Evolutionary conservation across 2,329 filamentous ascomycete species (phyloP).

Genomic region (Trichoderma harzianum): DNA sequence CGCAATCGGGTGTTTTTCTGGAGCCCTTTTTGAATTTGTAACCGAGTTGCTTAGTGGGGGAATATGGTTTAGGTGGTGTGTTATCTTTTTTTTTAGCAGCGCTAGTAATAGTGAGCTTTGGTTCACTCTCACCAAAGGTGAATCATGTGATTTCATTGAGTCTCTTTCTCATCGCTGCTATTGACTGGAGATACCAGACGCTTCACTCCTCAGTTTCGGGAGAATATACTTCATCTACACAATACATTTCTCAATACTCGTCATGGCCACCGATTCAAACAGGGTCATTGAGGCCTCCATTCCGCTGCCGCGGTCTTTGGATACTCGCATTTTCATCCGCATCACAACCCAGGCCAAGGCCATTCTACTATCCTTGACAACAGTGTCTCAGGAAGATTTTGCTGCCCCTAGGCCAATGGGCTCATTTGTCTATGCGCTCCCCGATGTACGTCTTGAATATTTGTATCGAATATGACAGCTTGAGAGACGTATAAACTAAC

Average conservation of each 20-base stretch:
- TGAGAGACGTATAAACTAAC: conserved; percentile 1
- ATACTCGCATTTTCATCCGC: conserved; percentile 59
- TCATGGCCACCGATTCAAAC: conserved; percentile 26
- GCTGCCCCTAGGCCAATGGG: conserved; percentile 60
- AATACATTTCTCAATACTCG: neutral
- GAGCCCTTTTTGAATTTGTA: conserved; percentile 7
- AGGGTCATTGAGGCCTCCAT: conserved; percentile 49
- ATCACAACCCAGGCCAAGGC: conserved; percentile 57
- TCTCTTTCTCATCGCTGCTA: neutral
- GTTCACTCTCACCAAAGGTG: neutral
- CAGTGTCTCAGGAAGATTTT: conserved; percentile 51
- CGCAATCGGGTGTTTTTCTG: conserved; percentile 9
- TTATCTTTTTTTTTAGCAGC: neutral
- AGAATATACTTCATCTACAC: neutral
- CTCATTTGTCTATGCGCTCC: conserved; percentile 90
- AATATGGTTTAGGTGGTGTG: neutral
- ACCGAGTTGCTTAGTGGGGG: conserved; percentile 4
- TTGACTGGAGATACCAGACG: neutral
- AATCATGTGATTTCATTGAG: conserved; percentile 25
- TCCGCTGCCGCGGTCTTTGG: conserved; percentile 56
- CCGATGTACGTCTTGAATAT: conserved; percentile 60
- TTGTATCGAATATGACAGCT: neutral
- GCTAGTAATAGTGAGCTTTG: neutral
- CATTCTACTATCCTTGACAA: conserved; percentile 60
- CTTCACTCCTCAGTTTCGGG: neutral